These are phyloP conservation scores for Candida yuanshanica DNA, from an alignment of 805 yeast genomes.

Conservation along the genomic window DNA sequence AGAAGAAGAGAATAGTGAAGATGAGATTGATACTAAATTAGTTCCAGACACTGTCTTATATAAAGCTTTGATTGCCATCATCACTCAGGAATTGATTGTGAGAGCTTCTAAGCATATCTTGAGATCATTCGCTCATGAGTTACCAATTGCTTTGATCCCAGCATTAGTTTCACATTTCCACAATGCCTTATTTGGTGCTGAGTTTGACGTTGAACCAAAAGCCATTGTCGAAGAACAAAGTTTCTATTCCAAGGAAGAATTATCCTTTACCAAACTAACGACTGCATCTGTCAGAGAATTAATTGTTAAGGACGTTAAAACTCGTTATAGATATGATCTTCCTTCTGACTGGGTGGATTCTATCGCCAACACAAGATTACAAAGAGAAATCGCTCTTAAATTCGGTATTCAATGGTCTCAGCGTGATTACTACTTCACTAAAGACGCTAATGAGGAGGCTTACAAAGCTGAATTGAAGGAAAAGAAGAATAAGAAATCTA, in stretches of 20 bases:
- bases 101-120: constrained; percentile 76
- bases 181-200: constrained; percentile 58
- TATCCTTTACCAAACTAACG: constrained; percentile 40
- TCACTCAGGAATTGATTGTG: constrained; percentile 59
- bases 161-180: constrained; percentile 63
- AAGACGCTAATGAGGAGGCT: constrained; percentile 30
- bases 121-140: constrained; percentile 37
- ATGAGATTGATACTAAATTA: constrained; percentile 5
- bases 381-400: constrained; percentile 69
- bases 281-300: constrained; percentile 37
- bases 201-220: constrained; percentile 36
- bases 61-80: constrained; percentile 12
- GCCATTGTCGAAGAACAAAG: constrained; percentile 37
- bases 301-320: constrained; percentile 46
- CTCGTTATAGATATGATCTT: constrained; percentile 60
- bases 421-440: constrained; percentile 34
- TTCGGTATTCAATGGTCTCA: constrained; percentile 83
- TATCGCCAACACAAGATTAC: constrained; percentile 36
- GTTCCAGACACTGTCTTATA: constrained; percentile 9
- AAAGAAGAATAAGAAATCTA: constrained; percentile 25
- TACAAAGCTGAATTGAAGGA: constrained; percentile 30
- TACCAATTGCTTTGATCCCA: constrained; percentile 54
- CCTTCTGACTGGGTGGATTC: constrained; percentile 41
- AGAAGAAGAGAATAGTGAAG: constrained; percentile 18
- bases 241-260: constrained; percentile 37